Base-by-base conservation (phyloP, 2,329 filamentous ascomycete species). In the Diaporthe aspalathi region DNA sequence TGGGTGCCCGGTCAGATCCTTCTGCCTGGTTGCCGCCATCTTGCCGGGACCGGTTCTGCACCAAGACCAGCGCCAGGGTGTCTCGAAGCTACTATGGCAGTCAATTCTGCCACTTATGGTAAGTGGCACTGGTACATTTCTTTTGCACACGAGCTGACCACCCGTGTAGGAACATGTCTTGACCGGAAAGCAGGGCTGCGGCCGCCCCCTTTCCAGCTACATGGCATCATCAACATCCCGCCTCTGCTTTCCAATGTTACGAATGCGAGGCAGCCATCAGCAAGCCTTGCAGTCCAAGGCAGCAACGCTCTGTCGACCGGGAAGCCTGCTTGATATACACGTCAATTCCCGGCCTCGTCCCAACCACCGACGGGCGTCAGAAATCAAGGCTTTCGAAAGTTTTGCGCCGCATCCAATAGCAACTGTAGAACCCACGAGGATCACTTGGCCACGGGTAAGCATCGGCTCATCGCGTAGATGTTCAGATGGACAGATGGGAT, bases 401-500 rank as follows among this genome's bases (percentile, higher is more conserved):
- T 24, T 49, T 49, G 57, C 43, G 43, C 27, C 12, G 43, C 57
- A 49, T 49, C 43, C 57, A 49, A 63, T 63, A 49, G 43, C 27
- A 32, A 17, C 7, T 17, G 17, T 20, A 6, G 6, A 16, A 20
- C n/a, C 6, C 17, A 43, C 60, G 43, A 38, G 60, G 27, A 22
- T 49, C 60, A n/a, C 60, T 29, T 29, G 43, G 60, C 60, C 1
- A 27, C 12, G 60, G 60, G 24, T 65, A 50, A 50, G 45, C 45
- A 35, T 50, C 45, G 60, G 29, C 60, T 35, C n/a, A n/a, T 20
- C 43, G 14, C 35, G 43, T 14, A 17, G 8, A 50, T 17, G 45
- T 35, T 50, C n/a, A 45, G 60, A 50, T 3, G 57, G 40, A 32
- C 1, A 62, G 57, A 32, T 62, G 56, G 56, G 56, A 60, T 45